Percentiles rank a stretch among this genome's conserved stretches.
Evolutionary conservation across 2,329 filamentous ascomycete genomes (phyloP).

Genomic region (Fonsecaea nubica): DNA sequence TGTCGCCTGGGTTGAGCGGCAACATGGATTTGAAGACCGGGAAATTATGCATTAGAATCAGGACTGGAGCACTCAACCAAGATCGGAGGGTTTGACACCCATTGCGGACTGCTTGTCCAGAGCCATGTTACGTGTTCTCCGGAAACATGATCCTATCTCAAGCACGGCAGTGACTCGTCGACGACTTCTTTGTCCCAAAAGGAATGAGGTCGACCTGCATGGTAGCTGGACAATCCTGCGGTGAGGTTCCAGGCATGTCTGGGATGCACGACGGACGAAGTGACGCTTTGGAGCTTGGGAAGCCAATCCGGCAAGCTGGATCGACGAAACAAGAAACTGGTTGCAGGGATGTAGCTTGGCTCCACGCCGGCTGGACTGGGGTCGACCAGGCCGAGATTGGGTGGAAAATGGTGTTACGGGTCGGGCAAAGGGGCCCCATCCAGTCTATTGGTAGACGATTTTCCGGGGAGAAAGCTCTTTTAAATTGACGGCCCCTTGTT

Average conservation of each 20-base stretch:
- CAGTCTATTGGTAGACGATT: constrained; percentile 24
- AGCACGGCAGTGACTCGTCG: not conserved
- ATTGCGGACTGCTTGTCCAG: not conserved
- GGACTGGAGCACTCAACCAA: constrained; percentile 16
- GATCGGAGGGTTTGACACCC: constrained; percentile 4
- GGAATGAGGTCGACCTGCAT: constrained; percentile 23
- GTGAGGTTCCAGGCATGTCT: constrained; percentile 6
- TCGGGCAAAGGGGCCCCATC: constrained; percentile 2
- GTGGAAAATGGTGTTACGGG: constrained; percentile 6
- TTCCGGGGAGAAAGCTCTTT: constrained; percentile 27
- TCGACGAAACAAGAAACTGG: constrained; percentile 17
- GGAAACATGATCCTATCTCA: constrained; percentile 22
- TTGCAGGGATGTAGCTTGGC: constrained; percentile 13
- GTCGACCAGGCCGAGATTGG: constrained; percentile 23
- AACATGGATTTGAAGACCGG: constrained; percentile 17
- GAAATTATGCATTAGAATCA: constrained; percentile 30
- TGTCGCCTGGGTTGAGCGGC: constrained; percentile 6
- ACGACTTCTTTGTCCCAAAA: constrained; percentile 12
- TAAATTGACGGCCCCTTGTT: constrained; percentile 15
- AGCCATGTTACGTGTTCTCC: constrained; percentile 26
- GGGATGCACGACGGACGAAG: constrained; percentile 17
- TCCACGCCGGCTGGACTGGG: constrained; percentile 10
- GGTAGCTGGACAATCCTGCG: not conserved
- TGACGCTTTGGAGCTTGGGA: constrained; percentile 10
- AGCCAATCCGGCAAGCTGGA: constrained; percentile 9